These are phyloP conservation scores for Cardamine chenopodiifolia DNA, from an alignment of 345 rosid genomes.

Conservation along the genomic window DNA sequence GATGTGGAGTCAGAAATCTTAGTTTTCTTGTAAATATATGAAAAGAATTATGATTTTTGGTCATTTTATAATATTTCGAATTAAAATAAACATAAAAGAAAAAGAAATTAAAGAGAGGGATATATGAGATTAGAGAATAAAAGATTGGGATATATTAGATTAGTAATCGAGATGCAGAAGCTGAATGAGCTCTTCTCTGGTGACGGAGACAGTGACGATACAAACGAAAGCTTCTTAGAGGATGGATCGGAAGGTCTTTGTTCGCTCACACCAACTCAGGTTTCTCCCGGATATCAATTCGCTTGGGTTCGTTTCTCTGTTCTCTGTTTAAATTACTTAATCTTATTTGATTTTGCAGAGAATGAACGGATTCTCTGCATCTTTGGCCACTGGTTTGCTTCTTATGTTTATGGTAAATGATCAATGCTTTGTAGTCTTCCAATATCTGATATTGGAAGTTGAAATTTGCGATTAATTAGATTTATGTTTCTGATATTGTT, in stretches of 20 bases:
- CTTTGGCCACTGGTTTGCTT: conserved; percentile 63
- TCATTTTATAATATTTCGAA: no score
- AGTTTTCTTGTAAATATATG: no score
- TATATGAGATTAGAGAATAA: no score
- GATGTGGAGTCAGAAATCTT: no score
- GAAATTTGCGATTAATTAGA: not conserved
- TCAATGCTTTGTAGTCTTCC: not conserved
- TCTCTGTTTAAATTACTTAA: not conserved
- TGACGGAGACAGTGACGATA: conserved; percentile 52
- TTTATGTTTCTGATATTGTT: not conserved
- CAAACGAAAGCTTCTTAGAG: conserved; percentile 50
- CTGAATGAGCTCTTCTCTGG: conserved; percentile 46
- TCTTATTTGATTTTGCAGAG: conserved; percentile 52
- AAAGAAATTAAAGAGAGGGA: no score
- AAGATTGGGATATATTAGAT: no score
- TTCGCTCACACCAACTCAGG: conserved; percentile 80
- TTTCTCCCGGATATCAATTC: conserved; percentile 23
- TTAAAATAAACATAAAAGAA: no score
- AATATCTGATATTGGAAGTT: not conserved
- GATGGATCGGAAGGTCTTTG: conserved; percentile 71
- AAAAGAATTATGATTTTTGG: no score
- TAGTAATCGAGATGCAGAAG: no score
- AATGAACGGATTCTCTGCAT: conserved; percentile 71
- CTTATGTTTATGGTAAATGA: conserved; percentile 77
- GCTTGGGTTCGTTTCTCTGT: not conserved